Conservation (phyloP, 2,329 filamentous ascomycete species). For the Talaromyces marneffei region DNA sequence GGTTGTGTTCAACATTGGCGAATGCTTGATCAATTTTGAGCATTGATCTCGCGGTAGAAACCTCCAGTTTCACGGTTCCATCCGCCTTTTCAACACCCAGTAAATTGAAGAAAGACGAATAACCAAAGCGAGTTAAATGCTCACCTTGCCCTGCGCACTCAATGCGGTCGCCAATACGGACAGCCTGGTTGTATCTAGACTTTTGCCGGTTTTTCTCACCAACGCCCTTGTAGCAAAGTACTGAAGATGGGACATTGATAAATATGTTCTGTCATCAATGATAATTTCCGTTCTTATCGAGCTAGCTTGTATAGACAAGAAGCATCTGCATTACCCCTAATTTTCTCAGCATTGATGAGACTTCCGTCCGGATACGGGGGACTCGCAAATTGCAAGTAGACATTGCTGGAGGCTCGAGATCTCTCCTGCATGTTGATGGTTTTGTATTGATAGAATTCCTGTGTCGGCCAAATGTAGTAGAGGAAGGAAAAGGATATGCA, state of each 20-base stretch:
- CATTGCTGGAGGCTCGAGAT: too few species aligned
- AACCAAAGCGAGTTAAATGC: neutral
- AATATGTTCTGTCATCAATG: too few species aligned
- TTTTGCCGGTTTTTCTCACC: neutral
- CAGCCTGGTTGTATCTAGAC: conserved; percentile 14
- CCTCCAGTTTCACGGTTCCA: conserved; percentile 21
- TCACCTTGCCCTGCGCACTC: conserved; percentile 41
- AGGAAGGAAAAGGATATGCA: neutral
- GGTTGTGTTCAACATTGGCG: conserved; percentile 48
- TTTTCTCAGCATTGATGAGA: too few species aligned
- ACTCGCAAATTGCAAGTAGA: too few species aligned
- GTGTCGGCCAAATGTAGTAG: too few species aligned
- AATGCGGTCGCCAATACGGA: conserved; percentile 11
- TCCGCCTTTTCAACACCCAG: conserved; percentile 20
- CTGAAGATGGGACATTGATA: too few species aligned
- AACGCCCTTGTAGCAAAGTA: neutral
- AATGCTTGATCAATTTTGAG: conserved; percentile 51
- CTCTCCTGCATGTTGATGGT: too few species aligned
- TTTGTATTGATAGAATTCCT: too few species aligned
- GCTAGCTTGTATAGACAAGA: too few species aligned
- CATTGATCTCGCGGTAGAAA: conserved; percentile 34
- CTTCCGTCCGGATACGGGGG: too few species aligned
- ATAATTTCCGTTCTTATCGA: too few species aligned
- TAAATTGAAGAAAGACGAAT: neutral
- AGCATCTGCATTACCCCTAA: too few species aligned